A percentile compares a stretch with the other conserved stretches of the same genome.
phyloP scores from a whole-genome alignment of 352 stramenopile species.

The Globisporangium spinosum region DNA sequence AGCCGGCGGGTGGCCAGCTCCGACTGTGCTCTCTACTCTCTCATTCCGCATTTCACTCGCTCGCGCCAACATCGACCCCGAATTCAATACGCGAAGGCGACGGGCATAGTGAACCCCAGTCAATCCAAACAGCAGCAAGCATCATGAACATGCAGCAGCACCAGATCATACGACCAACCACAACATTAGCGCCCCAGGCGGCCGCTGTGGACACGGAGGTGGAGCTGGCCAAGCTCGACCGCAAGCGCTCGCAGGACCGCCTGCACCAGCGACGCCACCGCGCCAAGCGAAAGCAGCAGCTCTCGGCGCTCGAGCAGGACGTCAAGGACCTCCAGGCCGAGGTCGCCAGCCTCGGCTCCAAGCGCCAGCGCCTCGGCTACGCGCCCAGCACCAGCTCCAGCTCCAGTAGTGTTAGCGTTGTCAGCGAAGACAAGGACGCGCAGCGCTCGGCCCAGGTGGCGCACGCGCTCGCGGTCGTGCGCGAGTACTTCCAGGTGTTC shows the following conservation, averaged over 20 bases:
- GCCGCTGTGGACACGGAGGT: background rate
- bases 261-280: conserved; percentile 18
- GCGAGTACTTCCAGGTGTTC: conserved; percentile 18
- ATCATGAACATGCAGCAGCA: conserved; percentile 6
- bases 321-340: conserved; percentile 13
- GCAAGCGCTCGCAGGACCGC: conserved; percentile 17
- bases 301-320: conserved; percentile 17
- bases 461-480: conserved; percentile 12
- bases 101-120: background rate
- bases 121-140: background rate
- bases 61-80: background rate
- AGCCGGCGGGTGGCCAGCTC: too few relatives aligned
- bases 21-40: background rate
- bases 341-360: conserved; percentile 8
- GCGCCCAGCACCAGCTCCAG: background rate
- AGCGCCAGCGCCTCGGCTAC: conserved; percentile 12
- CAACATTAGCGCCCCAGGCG: background rate
- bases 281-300: conserved; percentile 19
- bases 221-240: conserved; percentile 14
- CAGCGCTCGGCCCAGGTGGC: background rate
- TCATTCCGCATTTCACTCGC: background rate
- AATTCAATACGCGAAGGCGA: background rate
- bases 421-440: background rate
- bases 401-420: background rate
- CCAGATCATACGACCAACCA: background rate